Conservation (phyloP, 768 basidiomycete genomes). For the Boletus vinaceobasis region DNA sequence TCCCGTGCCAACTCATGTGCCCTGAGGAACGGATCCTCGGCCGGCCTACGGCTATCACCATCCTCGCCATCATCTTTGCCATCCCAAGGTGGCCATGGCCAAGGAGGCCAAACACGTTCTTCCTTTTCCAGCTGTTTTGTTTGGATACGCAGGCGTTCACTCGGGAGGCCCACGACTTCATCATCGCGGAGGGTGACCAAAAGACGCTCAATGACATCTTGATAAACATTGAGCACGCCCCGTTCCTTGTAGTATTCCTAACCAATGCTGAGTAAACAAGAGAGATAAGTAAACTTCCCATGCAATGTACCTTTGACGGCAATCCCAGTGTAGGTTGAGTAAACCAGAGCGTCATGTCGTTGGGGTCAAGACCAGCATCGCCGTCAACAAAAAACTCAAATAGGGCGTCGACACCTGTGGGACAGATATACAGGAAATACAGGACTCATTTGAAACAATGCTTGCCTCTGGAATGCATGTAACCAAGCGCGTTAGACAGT, state of each 20-base stretch:
- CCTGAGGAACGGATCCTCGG: conserved; percentile 36
- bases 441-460: neutral
- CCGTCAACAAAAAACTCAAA: conserved; percentile 87
- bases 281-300: neutral
- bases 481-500: conserved; percentile 80
- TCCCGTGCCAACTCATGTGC: conserved; percentile 63
- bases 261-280: neutral
- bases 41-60: conserved; percentile 36
- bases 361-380: conserved; percentile 82
- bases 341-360: conserved; percentile 82
- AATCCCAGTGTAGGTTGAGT: conserved; percentile 78
- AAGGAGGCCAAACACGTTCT: conserved; percentile 62
- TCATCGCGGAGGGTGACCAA: conserved; percentile 56
- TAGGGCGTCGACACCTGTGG: conserved; percentile 67
- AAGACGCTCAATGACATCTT: conserved; percentile 62
- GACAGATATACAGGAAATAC: neutral
- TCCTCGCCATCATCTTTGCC: conserved; percentile 52
- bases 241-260: conserved; percentile 90
- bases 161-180: conserved; percentile 20
- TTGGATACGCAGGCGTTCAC: conserved; percentile 29
- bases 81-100: conserved; percentile 87
- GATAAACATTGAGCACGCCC: conserved; percentile 64
- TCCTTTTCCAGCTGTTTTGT: conserved; percentile 35
- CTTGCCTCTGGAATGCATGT: conserved; percentile 81
- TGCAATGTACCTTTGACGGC: conserved; percentile 68